Base-by-base conservation (phyloP, 306 rosid genomes). In the Parietaria judaica region DNA sequence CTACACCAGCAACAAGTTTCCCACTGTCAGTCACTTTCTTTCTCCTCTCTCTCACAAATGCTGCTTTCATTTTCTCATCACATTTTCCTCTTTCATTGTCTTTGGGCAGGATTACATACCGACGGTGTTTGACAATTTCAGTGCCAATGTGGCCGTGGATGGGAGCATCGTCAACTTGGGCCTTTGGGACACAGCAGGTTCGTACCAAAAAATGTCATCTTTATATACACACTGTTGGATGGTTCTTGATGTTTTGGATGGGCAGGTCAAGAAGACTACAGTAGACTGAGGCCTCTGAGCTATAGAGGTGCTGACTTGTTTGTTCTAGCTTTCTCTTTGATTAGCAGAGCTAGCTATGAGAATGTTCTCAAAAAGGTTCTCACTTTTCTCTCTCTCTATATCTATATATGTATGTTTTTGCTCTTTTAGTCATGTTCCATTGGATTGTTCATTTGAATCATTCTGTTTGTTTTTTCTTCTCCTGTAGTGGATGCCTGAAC, bases 111-210 rank as follows among this genome's bases (percentile, higher is more conserved):
- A 92, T 51, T 92, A 92, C 51, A 58, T 88, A 67, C 98, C 98
- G 2, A 92, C 98, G 34, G 98, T 92, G 1, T 92, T 92, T 76
- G 98, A 92, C 74, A 92, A 92, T 58, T 92, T 92, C 66, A 92
- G 98, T 74, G 96, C 98, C 50, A 92, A 92, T 79, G 98, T 92
- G 47, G 76, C 95, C 61, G 96, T 84, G 82, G 98, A 88, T 82
- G 96, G 98, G 60, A 84, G 57, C 66, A 80, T 92, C 66, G 96
- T 92, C 52, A 92, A 84, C 80, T 72, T 92, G 82, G 98, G 98
- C 58, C 76, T 92, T 14, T 92, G 98, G 98, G 98, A 92, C 69
- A 92, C 98, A 47, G 98, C 98, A 76, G 98, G 98, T 92, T 41
- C 9, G 45, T 41, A 41, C 9, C 45, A 5, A 41, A 41, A 41